These are phyloP conservation scores for Licmophora abbreviata DNA, from an alignment of 108 stramenopile species.

Conservation along the genomic window DNA sequence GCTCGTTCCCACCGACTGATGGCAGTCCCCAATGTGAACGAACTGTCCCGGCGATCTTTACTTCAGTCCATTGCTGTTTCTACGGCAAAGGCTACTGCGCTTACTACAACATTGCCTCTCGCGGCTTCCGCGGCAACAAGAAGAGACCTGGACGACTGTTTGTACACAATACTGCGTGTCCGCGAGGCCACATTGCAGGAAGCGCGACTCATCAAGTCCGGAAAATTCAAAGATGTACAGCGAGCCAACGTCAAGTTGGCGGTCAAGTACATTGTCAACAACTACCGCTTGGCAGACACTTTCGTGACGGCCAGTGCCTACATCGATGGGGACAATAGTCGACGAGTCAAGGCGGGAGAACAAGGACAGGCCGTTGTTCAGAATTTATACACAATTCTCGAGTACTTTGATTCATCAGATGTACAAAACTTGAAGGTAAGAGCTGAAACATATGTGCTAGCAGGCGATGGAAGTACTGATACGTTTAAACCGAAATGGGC, in stretches of 20 bases:
- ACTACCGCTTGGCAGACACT: constrained; percentile 68
- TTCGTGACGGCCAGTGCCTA: constrained; percentile 61
- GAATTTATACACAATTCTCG: constrained; percentile 72
- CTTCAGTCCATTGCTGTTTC: too few relatives aligned
- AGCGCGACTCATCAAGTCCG: constrained; percentile 63
- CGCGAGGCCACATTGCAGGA: constrained; percentile 82
- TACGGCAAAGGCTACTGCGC: too few relatives aligned
- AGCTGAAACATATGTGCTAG: too few relatives aligned
- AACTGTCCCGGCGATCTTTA: too few relatives aligned
- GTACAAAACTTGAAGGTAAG: constrained; percentile 76
- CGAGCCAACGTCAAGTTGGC: constrained; percentile 87
- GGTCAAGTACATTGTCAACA: constrained; percentile 77
- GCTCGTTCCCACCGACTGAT: too few relatives aligned
- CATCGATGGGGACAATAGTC: constrained; percentile 27
- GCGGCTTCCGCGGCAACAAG: neutral
- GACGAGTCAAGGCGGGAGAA: constrained; percentile 43
- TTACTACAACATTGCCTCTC: too few relatives aligned
- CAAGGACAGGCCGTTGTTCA: constrained; percentile 61
- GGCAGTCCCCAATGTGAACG: too few relatives aligned
- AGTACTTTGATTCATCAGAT: constrained; percentile 84
- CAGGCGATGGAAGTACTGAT: neutral
- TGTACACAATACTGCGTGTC: constrained; percentile 70
- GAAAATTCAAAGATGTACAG: constrained; percentile 85
- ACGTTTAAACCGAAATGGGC: too few relatives aligned
- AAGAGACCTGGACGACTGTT: constrained; percentile 3